Evolutionary conservation across 345 rosid species (phyloP).

Genomic region (Syzygium aromaticum): DNA sequence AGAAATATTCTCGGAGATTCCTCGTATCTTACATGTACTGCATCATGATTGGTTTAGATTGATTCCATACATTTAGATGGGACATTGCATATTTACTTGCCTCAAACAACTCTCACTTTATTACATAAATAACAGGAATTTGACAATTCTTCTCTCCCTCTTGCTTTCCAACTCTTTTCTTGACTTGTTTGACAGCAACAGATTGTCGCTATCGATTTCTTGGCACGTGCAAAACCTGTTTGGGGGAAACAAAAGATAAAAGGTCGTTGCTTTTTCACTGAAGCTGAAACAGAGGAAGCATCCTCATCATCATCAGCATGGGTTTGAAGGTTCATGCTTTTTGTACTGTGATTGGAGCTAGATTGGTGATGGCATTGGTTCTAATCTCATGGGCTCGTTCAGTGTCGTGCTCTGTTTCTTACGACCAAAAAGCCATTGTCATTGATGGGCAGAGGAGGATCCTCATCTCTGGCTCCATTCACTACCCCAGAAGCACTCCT

Average conservation of each 20-base stretch:
- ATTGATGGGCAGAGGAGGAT: slow-evolving; percentile 43
- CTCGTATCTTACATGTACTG: neutral
- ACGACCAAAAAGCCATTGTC: slow-evolving; percentile 41
- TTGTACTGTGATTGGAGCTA: neutral
- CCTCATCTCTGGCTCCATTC: slow-evolving; percentile 55
- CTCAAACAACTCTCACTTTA: neutral
- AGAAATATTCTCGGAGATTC: neutral
- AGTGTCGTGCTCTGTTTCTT: slow-evolving; percentile 16
- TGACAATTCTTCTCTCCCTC: neutral
- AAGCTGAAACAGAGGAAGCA: neutral
- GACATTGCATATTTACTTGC: neutral
- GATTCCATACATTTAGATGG: neutral
- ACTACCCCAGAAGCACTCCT: slow-evolving; percentile 56
- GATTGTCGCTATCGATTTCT: neutral
- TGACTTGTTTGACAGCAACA: neutral
- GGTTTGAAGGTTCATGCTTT: neutral
- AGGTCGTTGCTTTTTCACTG: neutral
- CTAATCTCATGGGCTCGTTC: neutral
- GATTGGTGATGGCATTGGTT: neutral
- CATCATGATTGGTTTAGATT: neutral
- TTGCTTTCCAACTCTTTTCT: neutral
- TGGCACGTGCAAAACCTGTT: neutral
- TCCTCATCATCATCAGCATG: neutral
- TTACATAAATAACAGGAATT: neutral
- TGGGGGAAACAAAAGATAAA: neutral